phyloP scores from a whole-genome alignment of 768 basidiomycete species.

The Lentinula raphanica region DNA sequence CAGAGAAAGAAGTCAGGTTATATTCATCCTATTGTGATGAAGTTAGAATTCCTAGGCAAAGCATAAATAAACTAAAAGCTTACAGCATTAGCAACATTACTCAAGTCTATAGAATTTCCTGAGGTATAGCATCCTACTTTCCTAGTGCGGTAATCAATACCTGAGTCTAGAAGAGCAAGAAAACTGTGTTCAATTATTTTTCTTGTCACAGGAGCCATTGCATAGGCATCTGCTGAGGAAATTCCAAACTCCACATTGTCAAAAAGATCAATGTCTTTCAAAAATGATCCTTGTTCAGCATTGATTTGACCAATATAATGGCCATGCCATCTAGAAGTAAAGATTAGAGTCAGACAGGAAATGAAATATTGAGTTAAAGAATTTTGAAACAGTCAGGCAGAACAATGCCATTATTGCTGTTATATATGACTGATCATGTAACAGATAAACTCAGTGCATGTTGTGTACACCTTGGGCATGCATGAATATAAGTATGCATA shows the following conservation, averaged over 20 bases:
- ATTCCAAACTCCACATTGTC: constrained; percentile 29
- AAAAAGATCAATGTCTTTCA: constrained; percentile 23
- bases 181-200: constrained; percentile 27
- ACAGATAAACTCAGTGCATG: too few relatives aligned
- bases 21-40: constrained; percentile 25
- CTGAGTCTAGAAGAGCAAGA: constrained; percentile 34
- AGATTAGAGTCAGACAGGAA: too few relatives aligned
- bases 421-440: too few relatives aligned
- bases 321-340: not conserved
- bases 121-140: constrained; percentile 35
- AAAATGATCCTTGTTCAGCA: constrained; percentile 19
- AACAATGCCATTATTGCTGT: too few relatives aligned
- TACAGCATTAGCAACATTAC: constrained; percentile 24
- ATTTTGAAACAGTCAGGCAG: too few relatives aligned
- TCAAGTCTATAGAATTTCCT: constrained; percentile 19
- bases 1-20: constrained; percentile 28
- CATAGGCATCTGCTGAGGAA: constrained; percentile 20
- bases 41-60: not conserved
- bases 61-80: constrained; percentile 7
- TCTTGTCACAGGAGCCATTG: constrained; percentile 22
- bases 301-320: not conserved
- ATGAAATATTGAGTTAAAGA: too few relatives aligned
- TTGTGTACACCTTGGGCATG: too few relatives aligned
- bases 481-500: not conserved
- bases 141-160: constrained; percentile 31